phyloP scores from a whole-genome alignment of 2,329 filamentous ascomycete species.

The Aspergillus tamarii region DNA sequence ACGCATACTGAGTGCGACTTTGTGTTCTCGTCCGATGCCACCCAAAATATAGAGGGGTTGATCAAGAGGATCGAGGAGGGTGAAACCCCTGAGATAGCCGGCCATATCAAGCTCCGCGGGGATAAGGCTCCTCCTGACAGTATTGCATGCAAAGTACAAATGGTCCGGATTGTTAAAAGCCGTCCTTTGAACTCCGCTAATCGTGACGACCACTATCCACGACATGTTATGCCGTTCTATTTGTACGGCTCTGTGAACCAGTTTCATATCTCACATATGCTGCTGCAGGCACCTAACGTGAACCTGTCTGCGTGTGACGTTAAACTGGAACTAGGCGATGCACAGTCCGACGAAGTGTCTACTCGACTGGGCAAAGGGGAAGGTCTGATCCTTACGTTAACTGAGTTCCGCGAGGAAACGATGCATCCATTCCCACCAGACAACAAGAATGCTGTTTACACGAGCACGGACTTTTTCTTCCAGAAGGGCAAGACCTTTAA shows the following conservation, averaged over 20 bases:
- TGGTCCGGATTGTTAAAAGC: constrained; percentile 22
- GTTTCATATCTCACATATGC: constrained; percentile 49
- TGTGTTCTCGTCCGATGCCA: not conserved
- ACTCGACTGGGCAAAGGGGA: constrained; percentile 8
- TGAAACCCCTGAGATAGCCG: no score
- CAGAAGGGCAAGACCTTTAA: constrained; percentile 29
- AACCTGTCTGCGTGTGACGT: constrained; percentile 33
- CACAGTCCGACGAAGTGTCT: constrained; percentile 4
- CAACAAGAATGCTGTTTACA: constrained; percentile 15
- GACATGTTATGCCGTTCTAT: constrained; percentile 48
- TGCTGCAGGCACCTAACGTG: constrained; percentile 48
- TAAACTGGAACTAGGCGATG: not conserved
- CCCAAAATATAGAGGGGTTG: not conserved
- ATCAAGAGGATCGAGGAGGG: not conserved
- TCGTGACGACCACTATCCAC: constrained; percentile 41
- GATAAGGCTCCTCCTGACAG: not conserved
- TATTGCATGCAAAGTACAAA: constrained; percentile 23
- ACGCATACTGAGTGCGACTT: fast-evolving
- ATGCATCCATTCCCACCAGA: constrained; percentile 44
- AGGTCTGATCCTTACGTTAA: constrained; percentile 34
- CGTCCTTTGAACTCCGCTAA: constrained; percentile 42
- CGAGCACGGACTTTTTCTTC: constrained; percentile 37
- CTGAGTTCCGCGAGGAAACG: constrained; percentile 38
- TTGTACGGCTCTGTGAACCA: constrained; percentile 45
- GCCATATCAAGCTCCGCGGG: no score